Conservation (phyloP, 106 monocot genomes). For the Ottelia alismoides region DNA sequence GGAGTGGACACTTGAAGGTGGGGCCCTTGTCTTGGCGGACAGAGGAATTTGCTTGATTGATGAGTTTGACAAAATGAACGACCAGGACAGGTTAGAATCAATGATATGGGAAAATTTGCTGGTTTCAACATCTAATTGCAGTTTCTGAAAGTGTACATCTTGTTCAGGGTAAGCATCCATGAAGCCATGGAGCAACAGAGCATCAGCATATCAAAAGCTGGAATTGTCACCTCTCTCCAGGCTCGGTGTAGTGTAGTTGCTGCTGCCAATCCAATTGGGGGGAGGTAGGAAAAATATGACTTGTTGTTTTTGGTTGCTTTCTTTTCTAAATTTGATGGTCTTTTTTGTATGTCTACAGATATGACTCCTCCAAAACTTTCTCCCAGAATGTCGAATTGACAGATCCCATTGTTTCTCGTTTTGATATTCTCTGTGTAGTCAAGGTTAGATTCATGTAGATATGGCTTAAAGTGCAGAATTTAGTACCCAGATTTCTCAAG, state of each 20-base stretch:
- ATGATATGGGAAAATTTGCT: no score
- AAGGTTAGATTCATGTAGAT: slow-evolving; percentile 84
- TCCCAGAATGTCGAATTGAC: slow-evolving; percentile 96
- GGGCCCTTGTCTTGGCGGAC: slow-evolving; percentile 97
- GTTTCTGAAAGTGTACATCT: no score
- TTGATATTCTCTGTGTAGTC: slow-evolving; percentile 93
- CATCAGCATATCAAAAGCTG: slow-evolving; percentile 99
- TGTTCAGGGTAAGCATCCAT: slow-evolving; percentile 99
- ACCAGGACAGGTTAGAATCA: no score
- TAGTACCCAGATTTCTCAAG: no score
- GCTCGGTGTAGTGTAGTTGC: slow-evolving; percentile 98
- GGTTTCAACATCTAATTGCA: no score
- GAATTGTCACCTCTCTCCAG: slow-evolving; percentile 97
- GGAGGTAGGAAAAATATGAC: slow-evolving; percentile 41
- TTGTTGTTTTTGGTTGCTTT: no score
- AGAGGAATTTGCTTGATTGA: slow-evolving; percentile 96
- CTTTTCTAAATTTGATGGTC: no score
- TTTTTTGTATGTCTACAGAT: slow-evolving; percentile 52
- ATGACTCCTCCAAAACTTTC: slow-evolving; percentile 93
- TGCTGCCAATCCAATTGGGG: slow-evolving; percentile 94
- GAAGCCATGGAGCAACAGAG: slow-evolving; percentile 99
- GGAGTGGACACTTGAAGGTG: slow-evolving; percentile 99
- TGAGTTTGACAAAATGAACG: slow-evolving; percentile 99
- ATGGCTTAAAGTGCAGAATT: no score
- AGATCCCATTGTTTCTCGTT: slow-evolving; percentile 93